Conservation (phyloP, 176 grass and related monocot genomes). For the Oryza meridionalis region DNA sequence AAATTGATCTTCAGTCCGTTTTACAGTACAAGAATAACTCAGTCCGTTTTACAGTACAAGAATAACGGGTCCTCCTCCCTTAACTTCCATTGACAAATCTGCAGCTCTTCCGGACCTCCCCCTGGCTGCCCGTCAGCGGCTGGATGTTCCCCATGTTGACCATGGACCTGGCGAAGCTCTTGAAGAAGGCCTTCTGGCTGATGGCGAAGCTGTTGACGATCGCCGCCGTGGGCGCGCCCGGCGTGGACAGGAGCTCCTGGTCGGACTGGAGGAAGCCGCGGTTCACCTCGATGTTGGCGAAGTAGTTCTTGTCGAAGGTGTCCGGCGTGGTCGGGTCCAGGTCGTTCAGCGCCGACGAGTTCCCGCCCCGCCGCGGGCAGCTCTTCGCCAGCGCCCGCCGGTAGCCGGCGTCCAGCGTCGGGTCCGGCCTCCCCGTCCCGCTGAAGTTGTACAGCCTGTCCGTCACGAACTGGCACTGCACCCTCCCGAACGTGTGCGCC, state of each 20-base stretch:
- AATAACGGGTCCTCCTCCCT: too few species aligned
- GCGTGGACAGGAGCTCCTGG: slow-evolving; percentile 70
- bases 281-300: slow-evolving; percentile 48
- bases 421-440: slow-evolving; percentile 49
- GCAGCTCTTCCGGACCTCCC: slow-evolving; percentile 73
- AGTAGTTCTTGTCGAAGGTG: slow-evolving; percentile 83
- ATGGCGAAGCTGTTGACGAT: slow-evolving; percentile 52
- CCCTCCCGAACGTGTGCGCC: slow-evolving; percentile 83
- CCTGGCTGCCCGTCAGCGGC: slow-evolving; percentile 55
- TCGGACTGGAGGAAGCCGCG: slow-evolving; percentile 73
- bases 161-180: slow-evolving; percentile 67
- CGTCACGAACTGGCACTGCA: slow-evolving; percentile 63
- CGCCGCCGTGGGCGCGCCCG: slow-evolving; percentile 49
- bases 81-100: slow-evolving; percentile 62
- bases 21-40: too few species aligned
- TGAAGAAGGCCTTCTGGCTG: slow-evolving; percentile 73
- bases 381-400: slow-evolving; percentile 36
- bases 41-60: too few species aligned
- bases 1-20: too few species aligned
- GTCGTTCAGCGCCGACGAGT: slow-evolving; percentile 50
- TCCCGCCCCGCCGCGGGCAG: slow-evolving; percentile 62
- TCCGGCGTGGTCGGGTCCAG: slow-evolving; percentile 75
- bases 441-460: slow-evolving; percentile 78
- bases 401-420: slow-evolving; percentile 56
- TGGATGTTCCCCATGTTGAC: slow-evolving; percentile 82